Percentiles rank a stretch among this genome's conserved stretches.
phyloP scores from a whole-genome alignment of 768 basidiomycete genomes.

The Lactifluus rugatus region DNA sequence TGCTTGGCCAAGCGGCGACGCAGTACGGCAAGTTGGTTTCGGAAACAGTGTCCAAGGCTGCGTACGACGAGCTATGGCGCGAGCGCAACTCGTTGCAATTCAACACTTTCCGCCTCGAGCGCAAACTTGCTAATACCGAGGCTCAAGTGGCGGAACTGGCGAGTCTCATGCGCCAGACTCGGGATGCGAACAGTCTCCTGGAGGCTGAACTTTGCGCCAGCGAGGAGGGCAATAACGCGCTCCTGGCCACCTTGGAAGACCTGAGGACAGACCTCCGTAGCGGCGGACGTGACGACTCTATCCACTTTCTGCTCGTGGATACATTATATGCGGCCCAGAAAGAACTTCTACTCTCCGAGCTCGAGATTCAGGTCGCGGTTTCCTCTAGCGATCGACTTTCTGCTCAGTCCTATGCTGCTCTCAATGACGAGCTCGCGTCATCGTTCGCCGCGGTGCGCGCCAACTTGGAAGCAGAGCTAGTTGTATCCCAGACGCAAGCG shows the following conservation, averaged over 20 bases:
- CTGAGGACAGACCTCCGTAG: background rate
- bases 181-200: constrained; percentile 43
- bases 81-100: constrained; percentile 34
- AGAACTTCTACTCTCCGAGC: constrained; percentile 3
- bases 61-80: constrained; percentile 20
- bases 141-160: constrained; percentile 58
- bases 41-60: constrained; percentile 20
- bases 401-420: constrained; percentile 8
- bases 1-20: constrained; percentile 40
- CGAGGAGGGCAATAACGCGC: constrained; percentile 18
- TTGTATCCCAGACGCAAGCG: constrained; percentile 20
- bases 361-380: background rate
- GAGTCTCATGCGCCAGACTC: constrained; percentile 47
- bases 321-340: background rate
- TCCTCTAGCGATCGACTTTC: constrained; percentile 3
- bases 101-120: constrained; percentile 45
- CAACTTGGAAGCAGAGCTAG: constrained; percentile 16
- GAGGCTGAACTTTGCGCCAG: constrained; percentile 19
- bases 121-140: constrained; percentile 60
- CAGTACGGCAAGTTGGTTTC: constrained; percentile 33
- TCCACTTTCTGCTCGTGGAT: background rate
- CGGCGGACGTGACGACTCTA: background rate
- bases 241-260: constrained; percentile 8
- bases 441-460: constrained; percentile 17
- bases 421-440: constrained; percentile 20